Evolutionary conservation across 139 green algal species (phyloP), one percentile per base, ranked within the genome.

Genomic region (Chlamydomonas asymmetrica): DNA sequence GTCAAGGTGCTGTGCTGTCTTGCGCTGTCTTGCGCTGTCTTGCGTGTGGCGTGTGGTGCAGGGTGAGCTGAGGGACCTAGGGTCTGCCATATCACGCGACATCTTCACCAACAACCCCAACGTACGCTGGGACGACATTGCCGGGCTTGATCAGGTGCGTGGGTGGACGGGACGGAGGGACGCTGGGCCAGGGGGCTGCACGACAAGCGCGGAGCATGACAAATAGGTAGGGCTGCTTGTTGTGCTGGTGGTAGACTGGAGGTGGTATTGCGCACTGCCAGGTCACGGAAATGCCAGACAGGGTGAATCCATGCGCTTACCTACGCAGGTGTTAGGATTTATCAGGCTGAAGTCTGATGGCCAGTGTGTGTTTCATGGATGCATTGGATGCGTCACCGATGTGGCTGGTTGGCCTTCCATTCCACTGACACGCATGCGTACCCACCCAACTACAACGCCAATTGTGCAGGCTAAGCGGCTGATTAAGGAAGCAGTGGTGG

Each of bases 401-500:
- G n/a, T n/a, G n/a, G n/a, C n/a, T n/a, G n/a, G n/a, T n/a, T n/a
- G n/a, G n/a, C n/a, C n/a, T n/a, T 18, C 48, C 48, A 13, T 27
- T 56, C 16, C 16, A 56, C 48, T 27, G n/a, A 13, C 48, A 56
- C 48, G 16, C 18, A 18, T 56, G 48, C 48, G 18, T 56, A 18
- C 52, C 29, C 25, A 27, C 52, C 52, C 5, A 23, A 27, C 52
- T 61, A 7, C 52, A 61, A n/a, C 25, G 37, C 27, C 59, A 64
- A 7, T 38, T 77, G n/a, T n/a, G n/a, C n/a, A 63, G 5, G 90
- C 88, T 60, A 93, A 92, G 72, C 32, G 74, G 63, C 81, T 96
- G 25, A 81, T 97, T 38, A 87, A 91, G 76, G 92, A 97, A 82
- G 90, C 92, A 10, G 89, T 97, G 49, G 88, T 95, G 22, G 87